Conservation (phyloP, 495 filamentous ascomycete species). For the Xylaria castorea region DNA sequence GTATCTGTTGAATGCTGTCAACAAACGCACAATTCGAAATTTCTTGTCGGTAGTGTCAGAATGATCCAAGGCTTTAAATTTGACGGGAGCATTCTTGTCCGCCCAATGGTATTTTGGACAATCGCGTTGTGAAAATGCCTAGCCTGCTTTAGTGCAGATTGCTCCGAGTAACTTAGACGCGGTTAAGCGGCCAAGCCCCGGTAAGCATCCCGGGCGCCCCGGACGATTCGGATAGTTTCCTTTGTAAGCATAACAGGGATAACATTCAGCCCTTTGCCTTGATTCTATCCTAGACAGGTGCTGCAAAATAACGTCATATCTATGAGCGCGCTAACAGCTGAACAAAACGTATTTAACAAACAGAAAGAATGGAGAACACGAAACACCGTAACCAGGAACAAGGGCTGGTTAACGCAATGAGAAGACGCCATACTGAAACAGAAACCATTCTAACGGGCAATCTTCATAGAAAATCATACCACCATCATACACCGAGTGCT, state of each 20-base stretch:
- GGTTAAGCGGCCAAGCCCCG: not conserved
- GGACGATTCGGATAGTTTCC: not conserved
- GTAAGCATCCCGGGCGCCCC: not conserved
- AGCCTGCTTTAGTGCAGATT: not conserved
- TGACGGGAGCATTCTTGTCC: not conserved
- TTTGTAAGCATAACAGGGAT: not conserved
- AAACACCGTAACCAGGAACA: not conserved
- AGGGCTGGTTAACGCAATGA: not conserved
- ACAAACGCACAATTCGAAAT: too few species aligned
- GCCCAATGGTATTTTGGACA: not conserved
- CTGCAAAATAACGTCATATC: slow-evolving; percentile 5
- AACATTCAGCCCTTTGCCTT: not conserved
- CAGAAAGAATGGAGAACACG: not conserved
- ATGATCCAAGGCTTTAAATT: not conserved
- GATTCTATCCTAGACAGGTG: not conserved
- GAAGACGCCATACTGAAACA: not conserved
- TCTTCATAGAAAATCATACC: not conserved
- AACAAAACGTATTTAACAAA: not conserved
- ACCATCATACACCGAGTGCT: not conserved
- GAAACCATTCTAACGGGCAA: not conserved
- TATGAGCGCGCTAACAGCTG: not conserved
- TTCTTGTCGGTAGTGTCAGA: not conserved
- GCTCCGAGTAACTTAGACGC: not conserved
- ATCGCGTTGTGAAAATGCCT: not conserved
- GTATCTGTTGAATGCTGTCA: not conserved